phyloP scores from a whole-genome alignment of 768 basidiomycete species.

The Rhizopogon vesiculosus region DNA sequence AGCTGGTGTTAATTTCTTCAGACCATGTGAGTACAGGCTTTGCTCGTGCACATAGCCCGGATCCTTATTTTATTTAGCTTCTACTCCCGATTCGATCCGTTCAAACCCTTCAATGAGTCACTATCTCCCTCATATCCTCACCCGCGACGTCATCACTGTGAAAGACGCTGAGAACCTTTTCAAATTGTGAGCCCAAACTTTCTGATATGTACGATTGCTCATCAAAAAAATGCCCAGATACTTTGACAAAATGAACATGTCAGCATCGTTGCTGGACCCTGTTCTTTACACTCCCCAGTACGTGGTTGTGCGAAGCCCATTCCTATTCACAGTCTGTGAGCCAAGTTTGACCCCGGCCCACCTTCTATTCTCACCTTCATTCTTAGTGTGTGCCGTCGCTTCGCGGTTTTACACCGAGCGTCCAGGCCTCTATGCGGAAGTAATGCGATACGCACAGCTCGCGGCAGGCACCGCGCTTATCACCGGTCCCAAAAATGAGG shows the following conservation, averaged over 20 bases:
- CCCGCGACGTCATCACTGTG: slow-evolving; percentile 56
- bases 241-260: slow-evolving; percentile 76
- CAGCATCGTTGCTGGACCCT: slow-evolving; percentile 75
- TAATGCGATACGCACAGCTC: slow-evolving; percentile 72
- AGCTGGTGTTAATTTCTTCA: slow-evolving; percentile 66
- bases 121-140: slow-evolving; percentile 61
- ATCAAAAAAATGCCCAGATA: slow-evolving; percentile 39
- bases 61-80: slow-evolving; percentile 24
- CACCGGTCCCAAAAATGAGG: slow-evolving; percentile 74
- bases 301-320: slow-evolving; percentile 81
- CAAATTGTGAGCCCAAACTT: slow-evolving; percentile 45
- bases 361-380: slow-evolving; percentile 5
- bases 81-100: slow-evolving; percentile 36
- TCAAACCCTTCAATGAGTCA: slow-evolving; percentile 36
- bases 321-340: slow-evolving; percentile 88
- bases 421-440: slow-evolving; percentile 61
- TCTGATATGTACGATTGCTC: neutral
- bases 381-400: slow-evolving; percentile 78
- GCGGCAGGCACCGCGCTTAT: slow-evolving; percentile 77
- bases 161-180: slow-evolving; percentile 70
- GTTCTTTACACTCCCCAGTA: slow-evolving; percentile 79
- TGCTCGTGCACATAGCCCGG: neutral
- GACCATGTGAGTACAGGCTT: slow-evolving; percentile 40
- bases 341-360: slow-evolving; percentile 14
- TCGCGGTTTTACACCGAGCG: slow-evolving; percentile 76